Evolutionary conservation across 352 stramenopile genomes (phyloP), one percentile per base, ranked within the genome.

Genomic region (Phytopythium montanum): DNA sequence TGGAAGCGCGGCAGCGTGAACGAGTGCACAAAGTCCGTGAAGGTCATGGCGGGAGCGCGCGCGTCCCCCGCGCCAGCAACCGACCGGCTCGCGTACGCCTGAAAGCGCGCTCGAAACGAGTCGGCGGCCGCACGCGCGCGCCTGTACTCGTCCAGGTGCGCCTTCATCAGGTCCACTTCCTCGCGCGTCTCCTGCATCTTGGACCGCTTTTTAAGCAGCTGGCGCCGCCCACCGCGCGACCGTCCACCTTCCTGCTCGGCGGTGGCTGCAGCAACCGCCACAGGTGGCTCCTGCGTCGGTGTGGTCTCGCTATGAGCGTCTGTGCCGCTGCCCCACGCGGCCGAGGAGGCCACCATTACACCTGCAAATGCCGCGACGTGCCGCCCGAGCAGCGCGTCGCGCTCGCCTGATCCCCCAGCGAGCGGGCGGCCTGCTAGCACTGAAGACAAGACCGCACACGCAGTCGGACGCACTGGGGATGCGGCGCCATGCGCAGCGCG

Each of bases 11-110:
- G 78, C 13, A 93, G 65, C 28, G 88, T 75, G 38, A 90, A 70
- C 53, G 84, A 89, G 59, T 90, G 80, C 50, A 93, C 50, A 56
- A 93, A 93, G 69, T 91, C 75, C 18, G 84, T 92, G 63, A 89
- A 91, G n/a, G 67, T 93, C 84, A 93, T 92, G 50, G 60, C 73
- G 33, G 70, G 71, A 23, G 63, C 66, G 9, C 52, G 44, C 44
- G 66, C 64, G 26, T 56, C 65, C 12, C 66, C 68, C 0, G 49
- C 33, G 2, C n/a, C n/a, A n/a, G 70, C 63, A 31, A 89, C 58
- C 26, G 56, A 75, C 59, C 76, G 66, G 62, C 54, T 85, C 39
- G 84, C 81, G 56, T 79, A 93, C 53, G 71, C 60, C 31, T 89
- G 68, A 38, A 93, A 93, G 45, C 76, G 73, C 41, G 61, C 54